phyloP scores from a whole-genome alignment of 83 land plant genomes.

The Thuja plicata region DNA sequence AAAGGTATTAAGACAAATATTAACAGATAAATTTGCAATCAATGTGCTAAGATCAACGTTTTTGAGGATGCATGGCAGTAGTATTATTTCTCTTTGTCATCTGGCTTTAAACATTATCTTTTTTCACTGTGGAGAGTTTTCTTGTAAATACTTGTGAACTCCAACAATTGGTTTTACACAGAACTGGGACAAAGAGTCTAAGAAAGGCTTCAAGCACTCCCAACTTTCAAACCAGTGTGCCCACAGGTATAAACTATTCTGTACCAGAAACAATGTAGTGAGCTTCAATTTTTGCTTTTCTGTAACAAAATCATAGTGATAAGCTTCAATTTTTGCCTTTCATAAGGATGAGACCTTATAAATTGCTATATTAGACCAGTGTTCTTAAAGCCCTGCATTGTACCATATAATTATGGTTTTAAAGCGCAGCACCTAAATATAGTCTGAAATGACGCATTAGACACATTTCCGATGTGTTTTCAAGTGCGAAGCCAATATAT shows the following conservation, averaged over 20 bases:
- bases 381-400: too few relatives aligned
- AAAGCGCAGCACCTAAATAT: not conserved
- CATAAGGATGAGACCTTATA: not conserved
- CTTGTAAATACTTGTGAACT: not conserved
- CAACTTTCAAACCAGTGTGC: conserved; percentile 35
- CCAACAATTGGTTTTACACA: conserved; percentile 5
- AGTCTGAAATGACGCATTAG: not conserved
- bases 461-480: not conserved
- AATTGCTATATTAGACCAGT: not conserved
- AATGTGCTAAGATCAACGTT: not conserved
- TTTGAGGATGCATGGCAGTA: not conserved
- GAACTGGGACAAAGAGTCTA: conserved; percentile 35
- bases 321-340: not conserved
- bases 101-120: not conserved
- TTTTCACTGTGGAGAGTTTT: not conserved
- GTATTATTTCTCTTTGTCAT: not conserved
- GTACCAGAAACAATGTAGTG: not conserved
- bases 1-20: not conserved
- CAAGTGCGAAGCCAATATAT: not conserved
- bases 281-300: not conserved
- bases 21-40: not conserved
- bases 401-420: not conserved
- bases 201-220: conserved; percentile 27
- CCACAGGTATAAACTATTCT: conserved; percentile 26
- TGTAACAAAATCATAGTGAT: not conserved